Evolutionary conservation across 1,139 yeast genomes (phyloP).

Genomic region (Blastobotrys buckinghamii): DNA sequence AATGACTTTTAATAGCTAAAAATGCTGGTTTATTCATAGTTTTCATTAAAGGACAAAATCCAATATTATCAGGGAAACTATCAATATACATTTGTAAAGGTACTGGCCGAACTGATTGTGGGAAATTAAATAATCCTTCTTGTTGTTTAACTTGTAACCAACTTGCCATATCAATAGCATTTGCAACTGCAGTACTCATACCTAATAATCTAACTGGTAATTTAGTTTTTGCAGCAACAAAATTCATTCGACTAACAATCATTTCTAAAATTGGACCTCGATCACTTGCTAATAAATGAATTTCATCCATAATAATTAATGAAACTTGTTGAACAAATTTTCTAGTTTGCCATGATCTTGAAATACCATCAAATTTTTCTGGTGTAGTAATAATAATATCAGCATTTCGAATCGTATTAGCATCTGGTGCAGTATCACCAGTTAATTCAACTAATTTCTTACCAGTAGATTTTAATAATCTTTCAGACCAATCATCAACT

Average conservation of each 20-base stretch:
- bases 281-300: constrained; percentile 93
- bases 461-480: constrained; percentile 47
- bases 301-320: constrained; percentile 94
- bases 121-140: constrained; percentile 92
- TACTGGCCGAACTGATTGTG: constrained; percentile 94
- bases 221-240: constrained; percentile 69
- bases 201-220: constrained; percentile 80
- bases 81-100: constrained; percentile 97
- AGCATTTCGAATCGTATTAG: constrained; percentile 78
- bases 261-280: constrained; percentile 97
- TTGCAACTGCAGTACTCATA: constrained; percentile 95
- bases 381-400: constrained; percentile 95
- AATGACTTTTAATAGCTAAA: constrained; percentile 92
- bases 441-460: constrained; percentile 81
- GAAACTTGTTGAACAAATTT: constrained; percentile 89
- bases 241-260: constrained; percentile 98
- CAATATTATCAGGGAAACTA: constrained; percentile 92
- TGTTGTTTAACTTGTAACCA: constrained; percentile 84
- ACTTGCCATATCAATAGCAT: constrained; percentile 96
- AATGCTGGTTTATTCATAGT: constrained; percentile 98
- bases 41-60: constrained; percentile 94
- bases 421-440: constrained; percentile 94
- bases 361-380: constrained; percentile 97
- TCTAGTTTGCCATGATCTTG: constrained; percentile 97
- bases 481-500: constrained; percentile 86